A percentile compares a stretch with the other conserved stretches of the same genome.
phyloP scores from a whole-genome alignment of 1,284 basidiomycete species.

The Leccinum pseudoinsigne region DNA sequence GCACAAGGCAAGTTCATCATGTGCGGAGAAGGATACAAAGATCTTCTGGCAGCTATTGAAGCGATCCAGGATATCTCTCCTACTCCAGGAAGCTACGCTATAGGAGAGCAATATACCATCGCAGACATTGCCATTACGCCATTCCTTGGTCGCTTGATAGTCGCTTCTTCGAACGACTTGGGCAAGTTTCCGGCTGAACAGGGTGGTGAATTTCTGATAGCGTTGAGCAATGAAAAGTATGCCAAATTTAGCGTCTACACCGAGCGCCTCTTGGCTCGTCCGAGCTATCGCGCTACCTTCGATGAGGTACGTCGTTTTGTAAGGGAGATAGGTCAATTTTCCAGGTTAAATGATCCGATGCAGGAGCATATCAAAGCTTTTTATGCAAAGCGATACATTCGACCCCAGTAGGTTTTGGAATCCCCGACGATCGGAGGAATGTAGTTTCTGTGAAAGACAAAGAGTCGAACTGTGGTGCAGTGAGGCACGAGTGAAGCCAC shows the following conservation, averaged over 20 bases:
- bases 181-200: conserved; percentile 32
- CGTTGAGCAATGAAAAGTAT: conserved; percentile 28
- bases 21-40: conserved; percentile 43
- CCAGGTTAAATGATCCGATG: background rate
- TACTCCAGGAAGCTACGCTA: conserved; percentile 38
- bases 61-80: conserved; percentile 45
- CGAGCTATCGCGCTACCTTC: conserved; percentile 32
- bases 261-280: conserved; percentile 28
- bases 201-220: conserved; percentile 29
- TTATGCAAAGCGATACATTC: conserved; percentile 5
- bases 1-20: conserved; percentile 37
- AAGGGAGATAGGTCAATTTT: background rate
- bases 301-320: conserved; percentile 28
- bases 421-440: background rate
- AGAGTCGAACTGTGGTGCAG: no score
- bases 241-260: conserved; percentile 33
- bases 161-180: conserved; percentile 32
- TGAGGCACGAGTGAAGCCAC: no score
- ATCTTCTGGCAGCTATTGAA: conserved; percentile 42
- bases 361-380: conserved; percentile 14
- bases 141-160: conserved; percentile 33
- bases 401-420: conserved; percentile 3
- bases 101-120: conserved; percentile 43
- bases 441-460: background rate
- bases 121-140: conserved; percentile 36